These are phyloP conservation scores for Colletotrichum lentis DNA, from an alignment of 2,329 filamentous ascomycete genomes.

Conservation along the genomic window DNA sequence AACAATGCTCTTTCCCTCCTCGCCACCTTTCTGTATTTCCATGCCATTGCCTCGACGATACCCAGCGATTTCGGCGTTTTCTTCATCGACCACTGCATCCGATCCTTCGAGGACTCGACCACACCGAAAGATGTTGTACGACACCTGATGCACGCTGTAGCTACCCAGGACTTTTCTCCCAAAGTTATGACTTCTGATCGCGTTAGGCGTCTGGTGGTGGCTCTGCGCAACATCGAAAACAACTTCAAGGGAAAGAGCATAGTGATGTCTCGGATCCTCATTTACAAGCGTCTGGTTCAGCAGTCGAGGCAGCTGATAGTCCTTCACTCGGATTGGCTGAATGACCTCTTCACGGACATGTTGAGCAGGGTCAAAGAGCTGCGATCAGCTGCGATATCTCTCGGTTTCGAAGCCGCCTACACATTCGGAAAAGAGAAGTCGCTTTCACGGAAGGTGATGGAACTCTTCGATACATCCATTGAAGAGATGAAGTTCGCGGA, in stretches of 20 bases:
- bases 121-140: constrained; percentile 80
- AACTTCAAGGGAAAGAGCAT: constrained; percentile 83
- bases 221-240: constrained; percentile 76
- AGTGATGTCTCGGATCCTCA: constrained; percentile 75
- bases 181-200: constrained; percentile 78
- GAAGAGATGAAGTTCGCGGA: constrained; percentile 72
- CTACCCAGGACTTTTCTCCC: constrained; percentile 78
- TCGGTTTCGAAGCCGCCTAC: constrained; percentile 76
- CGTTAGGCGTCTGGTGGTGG: constrained; percentile 73
- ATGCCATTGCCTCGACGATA: constrained; percentile 73
- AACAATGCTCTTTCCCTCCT: constrained; percentile 82
- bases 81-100: constrained; percentile 82
- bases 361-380: constrained; percentile 81
- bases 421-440: constrained; percentile 73
- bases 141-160: constrained; percentile 81
- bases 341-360: constrained; percentile 83
- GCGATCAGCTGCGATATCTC: constrained; percentile 74
- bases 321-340: constrained; percentile 78
- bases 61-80: constrained; percentile 81
- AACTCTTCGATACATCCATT: constrained; percentile 67
- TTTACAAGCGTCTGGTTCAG: constrained; percentile 79
- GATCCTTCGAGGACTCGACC: constrained; percentile 71
- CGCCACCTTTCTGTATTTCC: constrained; percentile 77
- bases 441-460: constrained; percentile 71
- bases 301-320: constrained; percentile 77